Evolutionary conservation across 345 rosid species (phyloP), one percentile per base, ranked within the genome.

Genomic region (Gossypium longicalyx): DNA sequence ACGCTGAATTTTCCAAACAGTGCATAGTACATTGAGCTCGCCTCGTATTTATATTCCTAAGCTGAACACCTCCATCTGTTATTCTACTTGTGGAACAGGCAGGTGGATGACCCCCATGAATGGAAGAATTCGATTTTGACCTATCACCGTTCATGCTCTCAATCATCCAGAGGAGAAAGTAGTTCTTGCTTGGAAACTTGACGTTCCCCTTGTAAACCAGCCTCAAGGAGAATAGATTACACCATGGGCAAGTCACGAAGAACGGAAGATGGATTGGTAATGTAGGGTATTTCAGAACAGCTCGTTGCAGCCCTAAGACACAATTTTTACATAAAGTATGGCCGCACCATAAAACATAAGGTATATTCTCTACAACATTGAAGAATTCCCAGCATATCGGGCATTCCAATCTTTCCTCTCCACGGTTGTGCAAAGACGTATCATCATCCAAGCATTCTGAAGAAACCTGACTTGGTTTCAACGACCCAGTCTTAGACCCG

Each of bases 381-480:
- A 90, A 88, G 65, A 86, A 82, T 78, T 90, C 92, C 89, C 90
- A 88, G 76, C 95, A 90, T 56, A 90, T 80, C 0, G 95, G 89
- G 77, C 95, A 90, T 72, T 90, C 95, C 75, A 88, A 70, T 71
- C 76, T 85, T 43, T 88, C 89, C 41, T 83, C 95, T 10, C 76
- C 71, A 38, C 67, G 45, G 12, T 59, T 78, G 76, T 38, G 79
- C n/a, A 77, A 48, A 70, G 74, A 80, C 5, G 76, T 49, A 19
- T 80, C 88, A 57, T 84, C 81, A 34, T 76, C 86, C 0, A 86
- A 83, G 10, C 80, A 77, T 29, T 84, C 92, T 19, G 78, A 76
- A 76, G 74, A 64, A 57, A 75, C 75, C 72, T 61, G 78, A 54
- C 19, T 49, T 4, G 43, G 76, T 56, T 83, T 85, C 71, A 49